These are phyloP conservation scores for Nemania bipapillata DNA, from an alignment of 2,329 filamentous ascomycete species.

Conservation along the genomic window DNA sequence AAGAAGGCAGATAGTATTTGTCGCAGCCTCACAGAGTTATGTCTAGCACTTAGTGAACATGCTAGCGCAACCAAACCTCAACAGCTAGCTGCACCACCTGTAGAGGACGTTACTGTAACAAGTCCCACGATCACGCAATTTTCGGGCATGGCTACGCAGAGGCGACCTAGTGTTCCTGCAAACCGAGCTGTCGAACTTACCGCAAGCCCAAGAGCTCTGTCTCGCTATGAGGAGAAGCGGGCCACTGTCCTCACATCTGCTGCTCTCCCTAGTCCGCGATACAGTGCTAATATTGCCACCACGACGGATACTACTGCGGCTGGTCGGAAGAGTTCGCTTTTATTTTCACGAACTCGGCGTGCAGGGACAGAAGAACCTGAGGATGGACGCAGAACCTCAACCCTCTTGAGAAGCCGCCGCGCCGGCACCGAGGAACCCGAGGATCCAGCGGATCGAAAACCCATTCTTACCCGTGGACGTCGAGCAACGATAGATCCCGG, in stretches of 20 bases:
- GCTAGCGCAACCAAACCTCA: slow-evolving; percentile 53
- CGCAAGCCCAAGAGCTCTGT: slow-evolving; percentile 61
- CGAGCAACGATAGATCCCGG: slow-evolving; percentile 61
- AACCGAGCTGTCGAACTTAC: slow-evolving; percentile 55
- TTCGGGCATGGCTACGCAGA: slow-evolving; percentile 51
- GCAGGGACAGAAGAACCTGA: slow-evolving; percentile 64
- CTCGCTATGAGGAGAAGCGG: slow-evolving; percentile 66
- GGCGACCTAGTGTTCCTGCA: slow-evolving; percentile 53
- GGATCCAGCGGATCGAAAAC: slow-evolving; percentile 55
- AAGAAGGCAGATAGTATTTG: slow-evolving; percentile 94
- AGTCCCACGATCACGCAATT: slow-evolving; percentile 62
- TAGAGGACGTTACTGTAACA: slow-evolving; percentile 49
- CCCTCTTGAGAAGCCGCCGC: slow-evolving; percentile 59
- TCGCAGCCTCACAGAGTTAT: slow-evolving; percentile 90
- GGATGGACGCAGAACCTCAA: slow-evolving; percentile 60
- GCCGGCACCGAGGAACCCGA: slow-evolving; percentile 62
- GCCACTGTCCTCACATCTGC: slow-evolving; percentile 59
- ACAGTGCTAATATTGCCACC: slow-evolving; percentile 54
- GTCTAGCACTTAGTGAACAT: slow-evolving; percentile 80
- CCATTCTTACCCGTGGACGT: slow-evolving; percentile 59
- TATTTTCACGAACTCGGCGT: slow-evolving; percentile 59
- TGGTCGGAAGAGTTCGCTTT: slow-evolving; percentile 66
- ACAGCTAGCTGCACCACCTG: slow-evolving; percentile 45
- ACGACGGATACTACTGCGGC: slow-evolving; percentile 54
- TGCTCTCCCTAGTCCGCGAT: slow-evolving; percentile 59